Percentiles rank a stretch among this genome's conserved stretches.
Conservation (phyloP, 306 rosid species). For the Malus sylvestris region DNA sequence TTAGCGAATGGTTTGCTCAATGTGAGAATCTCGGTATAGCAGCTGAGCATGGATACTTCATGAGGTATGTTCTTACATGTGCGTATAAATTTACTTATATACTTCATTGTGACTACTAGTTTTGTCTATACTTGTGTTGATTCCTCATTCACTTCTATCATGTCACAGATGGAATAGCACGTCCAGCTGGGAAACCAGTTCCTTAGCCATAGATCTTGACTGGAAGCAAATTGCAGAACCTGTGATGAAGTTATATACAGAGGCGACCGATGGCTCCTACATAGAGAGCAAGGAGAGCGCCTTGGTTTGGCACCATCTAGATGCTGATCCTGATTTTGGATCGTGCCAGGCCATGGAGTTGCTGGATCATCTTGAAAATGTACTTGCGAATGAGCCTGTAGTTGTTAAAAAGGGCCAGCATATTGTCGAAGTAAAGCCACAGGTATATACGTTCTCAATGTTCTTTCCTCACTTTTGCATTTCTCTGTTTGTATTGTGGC, state of each 20-base stretch:
- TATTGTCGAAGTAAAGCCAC: slow-evolving; percentile 65
- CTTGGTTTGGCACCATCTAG: slow-evolving; percentile 63
- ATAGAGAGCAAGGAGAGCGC: slow-evolving; percentile 73
- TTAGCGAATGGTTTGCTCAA: slow-evolving; percentile 59
- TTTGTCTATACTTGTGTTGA: background rate
- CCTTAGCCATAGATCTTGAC: slow-evolving; percentile 20
- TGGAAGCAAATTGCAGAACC: slow-evolving; percentile 66
- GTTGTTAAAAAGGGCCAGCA: slow-evolving; percentile 54
- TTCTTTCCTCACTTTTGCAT: background rate
- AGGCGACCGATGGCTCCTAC: slow-evolving; percentile 57
- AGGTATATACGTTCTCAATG: slow-evolving; percentile 28
- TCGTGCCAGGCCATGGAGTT: slow-evolving; percentile 62
- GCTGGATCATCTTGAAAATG: slow-evolving; percentile 55
- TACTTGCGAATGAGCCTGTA: slow-evolving; percentile 61
- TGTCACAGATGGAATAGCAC: slow-evolving; percentile 54
- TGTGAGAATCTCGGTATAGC: slow-evolving; percentile 83
- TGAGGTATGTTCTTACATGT: slow-evolving; percentile 37
- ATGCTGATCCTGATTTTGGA: slow-evolving; percentile 54
- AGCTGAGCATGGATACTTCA: slow-evolving; percentile 86
- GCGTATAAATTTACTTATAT: background rate
- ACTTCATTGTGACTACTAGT: background rate
- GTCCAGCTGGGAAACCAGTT: slow-evolving; percentile 52
- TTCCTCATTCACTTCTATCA: slow-evolving; percentile 12
- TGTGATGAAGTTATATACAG: slow-evolving; percentile 53
- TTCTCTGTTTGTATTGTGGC: background rate